Base-by-base conservation (phyloP, 2,329 filamentous ascomycete genomes). In the Exophiala viscosa region DNA sequence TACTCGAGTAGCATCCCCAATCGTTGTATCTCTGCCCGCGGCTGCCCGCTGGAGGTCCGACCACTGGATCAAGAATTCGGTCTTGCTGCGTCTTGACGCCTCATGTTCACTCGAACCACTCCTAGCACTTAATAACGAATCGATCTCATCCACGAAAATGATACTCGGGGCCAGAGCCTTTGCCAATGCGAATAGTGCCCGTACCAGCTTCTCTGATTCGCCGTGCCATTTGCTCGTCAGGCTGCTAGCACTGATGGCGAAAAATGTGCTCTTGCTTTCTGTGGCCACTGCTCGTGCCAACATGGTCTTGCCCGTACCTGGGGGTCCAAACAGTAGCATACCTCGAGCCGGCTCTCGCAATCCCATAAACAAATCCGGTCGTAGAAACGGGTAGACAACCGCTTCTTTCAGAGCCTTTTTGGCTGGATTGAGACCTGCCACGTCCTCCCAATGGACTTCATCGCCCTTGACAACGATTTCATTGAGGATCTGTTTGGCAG, bases 231-330 rank as follows among this genome's bases (percentile, higher is more conserved):
- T 99, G 66, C 88, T 95, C 1, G 92, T 97, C 60, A 99, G 73
- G 62, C 88, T 95, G 66, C 90, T 95, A 13, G 93, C 90, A 4
- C 90, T 96, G 50, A 99, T 96, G 11, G 91, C 95, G 72, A 99
- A 97, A 71, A 97, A 99, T 0, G 95, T 95, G 9, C 90, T 95
- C 63, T 85, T 87, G 1, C 89, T 95, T 69, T 99, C 93, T 0
- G 93, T 97, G 1, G 93, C 93, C 0, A 97, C 92, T 7, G 90
- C 90, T 59, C 93, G 83, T 8, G 93, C 93, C 34, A 99, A 76
- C 93, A 99, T 99, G 0, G 93, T 99, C 71, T 99, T 99, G 47
- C 93, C 93, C 0, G 93, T 99, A n/a, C 93, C 93, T 0, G 93
- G 93, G 1, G 93, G 93, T 0, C 93, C 93, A 66, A 99, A 99